phyloP scores from a whole-genome alignment of 2,329 filamentous ascomycete species.

The Eutypella sp. region DNA sequence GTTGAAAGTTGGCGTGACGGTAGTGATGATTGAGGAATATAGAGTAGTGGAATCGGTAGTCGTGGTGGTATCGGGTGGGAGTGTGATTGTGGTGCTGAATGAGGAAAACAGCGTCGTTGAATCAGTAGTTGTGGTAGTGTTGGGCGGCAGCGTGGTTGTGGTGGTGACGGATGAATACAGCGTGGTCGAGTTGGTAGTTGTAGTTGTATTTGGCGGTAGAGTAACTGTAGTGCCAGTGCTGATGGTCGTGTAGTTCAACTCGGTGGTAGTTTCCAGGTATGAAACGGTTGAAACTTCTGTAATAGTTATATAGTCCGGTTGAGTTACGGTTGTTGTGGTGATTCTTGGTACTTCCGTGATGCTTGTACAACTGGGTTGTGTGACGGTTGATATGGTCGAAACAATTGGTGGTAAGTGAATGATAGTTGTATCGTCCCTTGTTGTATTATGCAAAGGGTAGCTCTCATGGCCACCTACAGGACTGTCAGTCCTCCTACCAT shows the following conservation, averaged over 20 bases:
- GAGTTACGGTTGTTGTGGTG: too few species aligned
- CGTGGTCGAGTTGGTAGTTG: slow-evolving; percentile 5
- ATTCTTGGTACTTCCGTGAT: too few species aligned
- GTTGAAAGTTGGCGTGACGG: slow-evolving; percentile 8
- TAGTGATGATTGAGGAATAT: neutral
- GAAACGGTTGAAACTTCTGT: too few species aligned
- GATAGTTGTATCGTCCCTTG: neutral
- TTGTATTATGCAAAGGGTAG: slow-evolving; percentile 7
- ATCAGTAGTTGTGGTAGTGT: slow-evolving; percentile 13
- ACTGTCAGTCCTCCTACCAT: slow-evolving; percentile 5
- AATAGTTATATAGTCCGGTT: too few species aligned
- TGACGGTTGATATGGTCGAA: neutral
- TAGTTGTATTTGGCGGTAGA: slow-evolving; percentile 4
- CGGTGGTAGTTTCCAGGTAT: slow-evolving; percentile 3
- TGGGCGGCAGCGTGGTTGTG: slow-evolving; percentile 10
- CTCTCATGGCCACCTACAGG: slow-evolving; percentile 6
- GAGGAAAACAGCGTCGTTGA: too few species aligned
- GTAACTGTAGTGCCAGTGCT: neutral
- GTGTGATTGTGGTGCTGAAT: slow-evolving; percentile 17
- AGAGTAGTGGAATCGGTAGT: slow-evolving; percentile 4
- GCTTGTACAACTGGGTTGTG: neutral
- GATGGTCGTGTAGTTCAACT: neutral
- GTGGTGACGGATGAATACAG: slow-evolving; percentile 5
- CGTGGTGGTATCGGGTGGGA: slow-evolving; percentile 12
- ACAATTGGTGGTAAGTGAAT: neutral